phyloP scores from a whole-genome alignment of 306 rosid genomes.

The Crataegus laevigata region DNA sequence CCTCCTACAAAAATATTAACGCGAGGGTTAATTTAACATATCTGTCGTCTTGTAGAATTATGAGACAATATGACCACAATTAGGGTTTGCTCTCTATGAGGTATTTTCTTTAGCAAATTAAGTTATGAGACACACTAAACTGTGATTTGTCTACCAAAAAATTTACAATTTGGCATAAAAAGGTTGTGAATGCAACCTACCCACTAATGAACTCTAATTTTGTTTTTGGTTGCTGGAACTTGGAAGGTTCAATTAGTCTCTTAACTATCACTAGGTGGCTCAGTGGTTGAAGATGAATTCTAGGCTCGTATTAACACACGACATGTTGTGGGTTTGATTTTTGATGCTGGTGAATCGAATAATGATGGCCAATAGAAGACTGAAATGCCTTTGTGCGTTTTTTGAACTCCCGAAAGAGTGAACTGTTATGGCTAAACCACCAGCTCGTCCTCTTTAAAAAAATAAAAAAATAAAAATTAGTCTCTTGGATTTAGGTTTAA shows the following conservation, averaged over 20 bases:
- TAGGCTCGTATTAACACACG: too few species aligned
- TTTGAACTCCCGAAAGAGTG: too few species aligned
- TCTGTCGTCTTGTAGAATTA: background rate
- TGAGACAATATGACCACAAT: background rate
- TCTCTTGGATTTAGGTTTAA: background rate
- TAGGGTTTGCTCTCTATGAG: background rate
- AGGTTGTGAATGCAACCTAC: background rate
- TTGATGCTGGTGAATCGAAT: rapidly evolving
- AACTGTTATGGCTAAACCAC: too few species aligned
- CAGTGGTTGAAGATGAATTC: too few species aligned
- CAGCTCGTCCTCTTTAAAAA: too few species aligned
- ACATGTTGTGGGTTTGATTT: too few species aligned
- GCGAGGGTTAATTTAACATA: background rate
- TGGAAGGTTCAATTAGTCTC: background rate
- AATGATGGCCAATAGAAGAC: too few species aligned
- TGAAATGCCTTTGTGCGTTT: too few species aligned
- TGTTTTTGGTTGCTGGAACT: background rate
- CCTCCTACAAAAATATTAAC: too few species aligned
- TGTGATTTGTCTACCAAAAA: too few species aligned
- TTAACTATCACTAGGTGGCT: background rate
- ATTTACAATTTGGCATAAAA: background rate
- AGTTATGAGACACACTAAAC: too few species aligned
- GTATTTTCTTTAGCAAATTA: too few species aligned
- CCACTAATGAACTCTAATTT: background rate
- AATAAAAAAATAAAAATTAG: background rate